Percentiles rank a stretch among this genome's conserved stretches.
Evolutionary conservation across 257 asterid genomes (phyloP).

Genomic region (Nyctanthes arbortristis): DNA sequence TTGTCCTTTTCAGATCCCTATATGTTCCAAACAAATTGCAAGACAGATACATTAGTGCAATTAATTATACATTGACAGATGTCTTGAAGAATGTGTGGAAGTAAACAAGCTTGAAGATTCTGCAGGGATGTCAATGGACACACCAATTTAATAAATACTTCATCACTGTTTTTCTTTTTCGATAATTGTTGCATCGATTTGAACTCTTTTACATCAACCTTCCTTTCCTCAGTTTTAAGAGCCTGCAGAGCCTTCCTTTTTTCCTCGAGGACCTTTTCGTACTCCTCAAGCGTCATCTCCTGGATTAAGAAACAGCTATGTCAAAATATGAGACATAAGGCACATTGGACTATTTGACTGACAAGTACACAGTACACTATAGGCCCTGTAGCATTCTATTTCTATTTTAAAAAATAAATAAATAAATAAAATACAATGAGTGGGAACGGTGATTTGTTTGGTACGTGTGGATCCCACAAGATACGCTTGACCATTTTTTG

Average conservation of each 20-base stretch:
- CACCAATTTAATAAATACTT: conserved; percentile 81
- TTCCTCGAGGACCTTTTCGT: conserved; percentile 78
- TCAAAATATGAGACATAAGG: background rate
- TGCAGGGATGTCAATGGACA: conserved; percentile 6
- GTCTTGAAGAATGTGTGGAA: background rate
- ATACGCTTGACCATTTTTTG: too few species aligned
- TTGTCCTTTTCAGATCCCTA: conserved; percentile 83
- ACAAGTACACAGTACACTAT: too few species aligned
- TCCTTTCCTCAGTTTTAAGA: conserved; percentile 79
- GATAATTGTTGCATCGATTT: conserved; percentile 80
- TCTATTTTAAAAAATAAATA: too few species aligned
- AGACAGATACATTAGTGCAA: background rate
- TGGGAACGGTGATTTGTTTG: too few species aligned
- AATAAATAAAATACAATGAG: too few species aligned
- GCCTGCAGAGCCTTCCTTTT: conserved; percentile 72
- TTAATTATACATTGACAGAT: background rate
- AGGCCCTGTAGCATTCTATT: too few species aligned
- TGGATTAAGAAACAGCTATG: conserved; percentile 23
- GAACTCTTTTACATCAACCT: conserved; percentile 72
- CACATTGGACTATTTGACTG: too few species aligned
- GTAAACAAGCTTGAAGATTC: background rate
- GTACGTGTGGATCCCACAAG: too few species aligned
- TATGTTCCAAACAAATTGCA: background rate
- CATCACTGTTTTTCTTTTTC: conserved; percentile 68
- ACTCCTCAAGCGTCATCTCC: conserved; percentile 98